These are phyloP conservation scores for Solanum aculeatissimum DNA, from an alignment of 305 asterid genomes.

Conservation along the genomic window DNA sequence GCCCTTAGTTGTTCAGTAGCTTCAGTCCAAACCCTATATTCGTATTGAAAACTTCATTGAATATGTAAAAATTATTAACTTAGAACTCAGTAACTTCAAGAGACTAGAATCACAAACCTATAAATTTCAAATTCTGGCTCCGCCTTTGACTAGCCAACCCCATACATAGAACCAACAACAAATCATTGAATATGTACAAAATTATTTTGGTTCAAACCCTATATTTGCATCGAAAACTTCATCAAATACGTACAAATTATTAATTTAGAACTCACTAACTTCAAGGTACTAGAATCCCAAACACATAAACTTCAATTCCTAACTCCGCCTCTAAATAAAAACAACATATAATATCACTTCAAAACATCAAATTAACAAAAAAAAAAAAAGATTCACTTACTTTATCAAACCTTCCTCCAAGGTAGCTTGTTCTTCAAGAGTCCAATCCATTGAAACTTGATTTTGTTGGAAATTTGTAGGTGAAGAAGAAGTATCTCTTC, in stretches of 20 bases:
- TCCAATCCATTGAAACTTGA: constrained; percentile 86
- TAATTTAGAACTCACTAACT: background rate
- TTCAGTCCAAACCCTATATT: background rate
- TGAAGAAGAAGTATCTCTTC: constrained; percentile 34
- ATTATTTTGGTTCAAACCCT: background rate
- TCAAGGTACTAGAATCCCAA: background rate
- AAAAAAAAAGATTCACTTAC: constrained; percentile 21
- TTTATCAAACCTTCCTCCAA: constrained; percentile 58
- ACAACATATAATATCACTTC: background rate
- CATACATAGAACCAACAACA: background rate
- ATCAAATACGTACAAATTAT: background rate
- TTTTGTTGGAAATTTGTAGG: constrained; percentile 59
- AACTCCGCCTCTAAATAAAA: background rate
- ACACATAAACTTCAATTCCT: background rate
- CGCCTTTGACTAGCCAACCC: background rate
- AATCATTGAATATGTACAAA: background rate
- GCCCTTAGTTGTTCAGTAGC: background rate
- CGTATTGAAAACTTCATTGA: background rate
- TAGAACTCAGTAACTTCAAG: background rate
- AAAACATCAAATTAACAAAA: background rate
- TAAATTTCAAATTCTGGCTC: background rate
- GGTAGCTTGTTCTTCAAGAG: constrained; percentile 58
- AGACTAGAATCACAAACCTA: background rate
- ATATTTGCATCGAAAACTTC: background rate
- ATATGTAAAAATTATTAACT: background rate